phyloP scores from a whole-genome alignment of 371 early-diverging fungal species.

The Mortierella sp. region DNA sequence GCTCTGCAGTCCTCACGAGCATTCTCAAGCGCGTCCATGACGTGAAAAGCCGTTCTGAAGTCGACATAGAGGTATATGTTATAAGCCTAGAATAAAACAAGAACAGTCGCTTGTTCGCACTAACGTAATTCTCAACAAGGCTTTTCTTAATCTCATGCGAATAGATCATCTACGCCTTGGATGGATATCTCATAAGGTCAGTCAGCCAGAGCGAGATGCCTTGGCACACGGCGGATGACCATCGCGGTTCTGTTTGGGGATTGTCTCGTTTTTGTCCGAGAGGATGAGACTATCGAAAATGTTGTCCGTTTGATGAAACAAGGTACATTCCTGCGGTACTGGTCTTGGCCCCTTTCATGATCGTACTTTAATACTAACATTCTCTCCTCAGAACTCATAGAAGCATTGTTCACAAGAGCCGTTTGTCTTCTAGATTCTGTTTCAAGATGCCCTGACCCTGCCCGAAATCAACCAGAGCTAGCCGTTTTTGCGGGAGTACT shows the following conservation, averaged over 20 bases:
- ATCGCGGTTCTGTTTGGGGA: not conserved
- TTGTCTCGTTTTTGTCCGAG: not conserved
- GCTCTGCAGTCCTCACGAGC: no score
- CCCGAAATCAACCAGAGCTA: not conserved
- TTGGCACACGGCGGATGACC: not conserved
- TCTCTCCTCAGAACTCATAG: not conserved
- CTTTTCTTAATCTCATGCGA: not conserved
- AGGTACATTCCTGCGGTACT: not conserved
- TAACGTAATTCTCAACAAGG: not conserved
- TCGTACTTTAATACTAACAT: not conserved
- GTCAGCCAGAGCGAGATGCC: not conserved
- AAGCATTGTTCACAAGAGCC: not conserved
- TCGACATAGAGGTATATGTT: not conserved
- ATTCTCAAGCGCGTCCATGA: no score
- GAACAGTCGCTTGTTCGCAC: not conserved
- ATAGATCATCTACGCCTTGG: not conserved
- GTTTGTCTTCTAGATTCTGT: not conserved
- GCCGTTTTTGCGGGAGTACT: not conserved
- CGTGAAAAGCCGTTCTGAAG: not conserved
- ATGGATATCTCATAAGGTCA: not conserved
- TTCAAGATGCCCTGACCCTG: not conserved
- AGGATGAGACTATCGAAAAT: not conserved
- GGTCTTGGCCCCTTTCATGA: not conserved
- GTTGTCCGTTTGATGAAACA: not conserved
- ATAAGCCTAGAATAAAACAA: no score